Evolutionary conservation across 2,329 filamentous ascomycete species (phyloP).

Genomic region (Fusarium sublunatum): DNA sequence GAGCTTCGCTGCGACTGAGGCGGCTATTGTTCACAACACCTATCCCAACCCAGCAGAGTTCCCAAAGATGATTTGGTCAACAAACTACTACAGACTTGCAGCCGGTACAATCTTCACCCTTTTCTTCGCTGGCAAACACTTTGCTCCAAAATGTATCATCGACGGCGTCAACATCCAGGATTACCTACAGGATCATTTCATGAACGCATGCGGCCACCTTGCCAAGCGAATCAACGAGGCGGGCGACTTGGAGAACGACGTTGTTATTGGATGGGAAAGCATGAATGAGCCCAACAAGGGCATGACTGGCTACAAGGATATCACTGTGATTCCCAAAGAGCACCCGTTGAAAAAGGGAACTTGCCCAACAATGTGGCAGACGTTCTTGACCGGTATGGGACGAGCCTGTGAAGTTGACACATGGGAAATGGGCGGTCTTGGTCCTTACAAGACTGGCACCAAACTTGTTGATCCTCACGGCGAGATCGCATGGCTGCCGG

Average conservation of each 20-base stretch:
- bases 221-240: conserved; percentile 89
- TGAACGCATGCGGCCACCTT: conserved; percentile 82
- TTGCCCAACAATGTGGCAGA: conserved; percentile 93
- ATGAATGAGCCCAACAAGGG: conserved; percentile 95
- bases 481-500: conserved; percentile 83
- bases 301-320: conserved; percentile 83
- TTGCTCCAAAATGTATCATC: conserved; percentile 95
- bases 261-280: conserved; percentile 95
- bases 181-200: conserved; percentile 88
- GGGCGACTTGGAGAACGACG: conserved; percentile 84
- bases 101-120: conserved; percentile 93
- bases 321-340: conserved; percentile 83
- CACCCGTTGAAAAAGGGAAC: conserved; percentile 94
- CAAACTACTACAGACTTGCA: conserved; percentile 90
- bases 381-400: conserved; percentile 90
- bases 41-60: conserved; percentile 86
- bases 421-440: conserved; percentile 94
- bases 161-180: conserved; percentile 97
- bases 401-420: conserved; percentile 88
- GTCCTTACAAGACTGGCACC: conserved; percentile 88
- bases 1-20: conserved; percentile 86
- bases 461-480: conserved; percentile 89
- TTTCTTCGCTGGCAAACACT: conserved; percentile 91
- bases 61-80: conserved; percentile 99
- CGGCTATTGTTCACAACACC: conserved; percentile 94